These are phyloP conservation scores for Terana coerulea DNA, from an alignment of 768 basidiomycete genomes.

Conservation along the genomic window DNA sequence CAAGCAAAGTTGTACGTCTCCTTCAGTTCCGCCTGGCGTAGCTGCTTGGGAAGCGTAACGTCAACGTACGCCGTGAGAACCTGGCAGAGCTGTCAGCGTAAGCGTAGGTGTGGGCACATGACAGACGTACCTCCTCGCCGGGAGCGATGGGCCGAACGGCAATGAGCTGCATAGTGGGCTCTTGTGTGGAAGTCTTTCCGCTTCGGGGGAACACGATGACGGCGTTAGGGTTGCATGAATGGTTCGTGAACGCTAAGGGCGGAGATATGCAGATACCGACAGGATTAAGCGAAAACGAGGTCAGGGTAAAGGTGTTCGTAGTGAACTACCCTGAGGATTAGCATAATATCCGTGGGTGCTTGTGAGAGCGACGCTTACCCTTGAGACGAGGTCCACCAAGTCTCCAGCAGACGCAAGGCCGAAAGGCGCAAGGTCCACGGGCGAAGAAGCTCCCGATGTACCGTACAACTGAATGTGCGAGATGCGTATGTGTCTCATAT, in stretches of 20 bases:
- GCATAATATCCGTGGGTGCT: background rate
- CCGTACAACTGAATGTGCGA: constrained; percentile 71
- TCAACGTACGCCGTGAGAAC: constrained; percentile 85
- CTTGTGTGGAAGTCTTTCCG: constrained; percentile 32
- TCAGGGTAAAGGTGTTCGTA: constrained; percentile 87
- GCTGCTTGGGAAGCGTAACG: constrained; percentile 58
- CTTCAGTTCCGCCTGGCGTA: constrained; percentile 53
- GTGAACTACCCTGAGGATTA: constrained; percentile 56
- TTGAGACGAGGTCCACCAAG: constrained; percentile 69
- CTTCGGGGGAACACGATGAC: constrained; percentile 85
- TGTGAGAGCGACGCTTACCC: constrained; percentile 37
- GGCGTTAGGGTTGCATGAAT: constrained; percentile 85
- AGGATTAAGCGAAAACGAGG: constrained; percentile 71
- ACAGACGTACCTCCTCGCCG: constrained; percentile 62
- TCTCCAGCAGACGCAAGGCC: constrained; percentile 56
- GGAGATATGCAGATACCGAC: constrained; percentile 87
- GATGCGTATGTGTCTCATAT: constrained; percentile 57
- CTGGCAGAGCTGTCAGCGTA: constrained; percentile 34
- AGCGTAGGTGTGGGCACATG: background rate
- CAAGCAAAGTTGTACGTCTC: constrained; percentile 83
- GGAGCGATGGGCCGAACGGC: constrained; percentile 59
- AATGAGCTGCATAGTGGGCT: constrained; percentile 70
- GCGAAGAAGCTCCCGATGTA: constrained; percentile 61
- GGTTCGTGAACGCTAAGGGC: constrained; percentile 75
- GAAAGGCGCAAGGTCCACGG: constrained; percentile 53